Evolutionary conservation across 2,329 filamentous ascomycete genomes (phyloP).

Genomic region (Apiospora sp.): DNA sequence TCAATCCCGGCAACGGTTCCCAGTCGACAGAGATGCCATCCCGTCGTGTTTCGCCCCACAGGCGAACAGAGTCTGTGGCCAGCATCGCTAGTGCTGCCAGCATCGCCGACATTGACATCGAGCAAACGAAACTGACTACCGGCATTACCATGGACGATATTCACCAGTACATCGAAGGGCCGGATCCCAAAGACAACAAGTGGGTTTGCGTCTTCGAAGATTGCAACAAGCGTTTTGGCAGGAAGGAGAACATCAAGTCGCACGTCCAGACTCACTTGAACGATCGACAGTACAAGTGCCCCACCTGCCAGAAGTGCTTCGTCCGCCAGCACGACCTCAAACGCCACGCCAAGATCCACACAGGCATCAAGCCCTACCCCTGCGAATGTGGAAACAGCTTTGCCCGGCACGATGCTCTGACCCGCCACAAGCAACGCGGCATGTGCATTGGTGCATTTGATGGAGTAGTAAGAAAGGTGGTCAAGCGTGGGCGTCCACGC

Average conservation of each 20-base stretch:
- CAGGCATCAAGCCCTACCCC: constrained; percentile 91
- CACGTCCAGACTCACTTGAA: constrained; percentile 98
- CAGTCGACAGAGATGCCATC: constrained; percentile 38
- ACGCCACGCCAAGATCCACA: constrained; percentile 96
- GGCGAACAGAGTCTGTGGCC: constrained; percentile 66
- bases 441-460: constrained; percentile 98
- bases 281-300: constrained; percentile 93
- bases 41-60: constrained; percentile 50
- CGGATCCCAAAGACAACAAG: constrained; percentile 76
- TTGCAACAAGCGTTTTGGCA: constrained; percentile 90
- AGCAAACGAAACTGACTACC: constrained; percentile 75
- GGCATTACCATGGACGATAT: constrained; percentile 90
- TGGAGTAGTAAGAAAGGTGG: constrained; percentile 69
- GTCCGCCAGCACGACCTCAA: constrained; percentile 97
- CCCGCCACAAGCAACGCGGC: constrained; percentile 90
- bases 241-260: constrained; percentile 98
- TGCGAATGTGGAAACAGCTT: constrained; percentile 96
- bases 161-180: constrained; percentile 75
- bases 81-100: constrained; percentile 61
- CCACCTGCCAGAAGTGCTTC: constrained; percentile 93
- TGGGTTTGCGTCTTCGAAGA: constrained; percentile 80
- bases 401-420: constrained; percentile 92
- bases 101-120: constrained; percentile 69
- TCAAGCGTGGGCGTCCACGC: constrained; percentile 69
- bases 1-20: constrained; percentile 30